Evolutionary conservation across 2,329 filamentous ascomycete species (phyloP), one percentile per base, ranked within the genome.

Genomic region (Sporothrix humicola): DNA sequence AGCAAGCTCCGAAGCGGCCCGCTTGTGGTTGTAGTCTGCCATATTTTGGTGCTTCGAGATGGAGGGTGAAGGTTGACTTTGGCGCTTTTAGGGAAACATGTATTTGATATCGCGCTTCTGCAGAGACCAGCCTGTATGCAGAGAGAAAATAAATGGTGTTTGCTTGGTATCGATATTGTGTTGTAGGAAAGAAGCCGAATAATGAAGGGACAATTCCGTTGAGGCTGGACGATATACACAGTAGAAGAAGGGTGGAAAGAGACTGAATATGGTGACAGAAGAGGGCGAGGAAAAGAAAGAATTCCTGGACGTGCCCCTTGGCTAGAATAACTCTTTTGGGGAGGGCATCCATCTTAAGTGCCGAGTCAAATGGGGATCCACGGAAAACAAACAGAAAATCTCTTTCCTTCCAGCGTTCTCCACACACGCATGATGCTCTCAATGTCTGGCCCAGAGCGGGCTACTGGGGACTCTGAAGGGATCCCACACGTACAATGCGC

Each of bases 21-120:
- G 73, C 66, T 42, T 74, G 46, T 74, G 73, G 23, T 48, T 65
- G 54, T 69, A 65, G 63, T 74, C 71, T 37, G 69, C 69, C 56
- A 70, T 72, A 17, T 23, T 63, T 44, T 7, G 46, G 42, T 50
- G 46, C 37, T 20, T 68, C 63, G 20, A 68, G 31, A 31, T 50
- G 5, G 13, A 68, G 20, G 63, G 12, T 46, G 20, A 46, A 13
- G 46, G 23, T 12, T 26, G 15, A 52, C 20, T 37, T 37, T 37
- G 4, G 31, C 31, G 48, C 66, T 42, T 9, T 13, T 17, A 48
- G 26, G 23, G 26, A 42, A 69, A 20, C 66, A 69, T 56, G 17
- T 31, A 15, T 17, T 2, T 17, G 26, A 23, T n/a, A 20, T 50
- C 10, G 63, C 3, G 6, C 2, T 26, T 66, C 17, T 48, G 63